Evolutionary conservation across 495 filamentous ascomycete species (phyloP), one percentile per base, ranked within the genome.

Genomic region (Podospora pseudopauciseta): DNA sequence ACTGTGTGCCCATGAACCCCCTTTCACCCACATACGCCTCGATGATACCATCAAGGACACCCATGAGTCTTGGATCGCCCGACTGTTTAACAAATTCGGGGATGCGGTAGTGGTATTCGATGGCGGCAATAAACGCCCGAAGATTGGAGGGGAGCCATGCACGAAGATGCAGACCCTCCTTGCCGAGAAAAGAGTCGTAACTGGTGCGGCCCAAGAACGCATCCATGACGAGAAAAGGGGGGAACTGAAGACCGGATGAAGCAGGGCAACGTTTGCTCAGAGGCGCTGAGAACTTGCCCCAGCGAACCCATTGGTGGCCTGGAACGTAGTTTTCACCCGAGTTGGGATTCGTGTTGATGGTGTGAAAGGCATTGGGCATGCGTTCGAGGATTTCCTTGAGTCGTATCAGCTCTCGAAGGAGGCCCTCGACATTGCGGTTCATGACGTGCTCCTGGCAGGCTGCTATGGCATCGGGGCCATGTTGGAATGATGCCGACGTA

Each of bases 371-470:
- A 60, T 79, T 82, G 13, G 82, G 79, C 72, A 85, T 79, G 64
- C 83, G 79, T 61, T 85, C 82, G 59, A 85, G 75, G 20, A 85
- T 81, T 39, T 83, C 81, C 65, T 84, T 84, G 6, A 84, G 72
- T 28, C 78, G 74, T 34, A 85, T 73, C 76, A 84, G 74, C 60
- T 84, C 81, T 5, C 75, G 76, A 20, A 84, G 70, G 19, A 85
- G 78, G 9, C 80, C 81, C 70, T 85, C 81, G 60, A 79, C 72
- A 68, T 85, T 80, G 53, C 74, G 73, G 68, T 76, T 82, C 82
- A 85, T 84, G 53, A 84, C 82, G 49, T 81, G 80, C 65, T 85
- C 83, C 71, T 85, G 83, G 67, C 82, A 84, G 16, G 80, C 77
- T 0, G 80, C 80, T n/a, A 81, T 81, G 49, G 80, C 77, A 60